Base-by-base conservation (phyloP, 257 asterid genomes). In the Solanum tarapatanum region DNA sequence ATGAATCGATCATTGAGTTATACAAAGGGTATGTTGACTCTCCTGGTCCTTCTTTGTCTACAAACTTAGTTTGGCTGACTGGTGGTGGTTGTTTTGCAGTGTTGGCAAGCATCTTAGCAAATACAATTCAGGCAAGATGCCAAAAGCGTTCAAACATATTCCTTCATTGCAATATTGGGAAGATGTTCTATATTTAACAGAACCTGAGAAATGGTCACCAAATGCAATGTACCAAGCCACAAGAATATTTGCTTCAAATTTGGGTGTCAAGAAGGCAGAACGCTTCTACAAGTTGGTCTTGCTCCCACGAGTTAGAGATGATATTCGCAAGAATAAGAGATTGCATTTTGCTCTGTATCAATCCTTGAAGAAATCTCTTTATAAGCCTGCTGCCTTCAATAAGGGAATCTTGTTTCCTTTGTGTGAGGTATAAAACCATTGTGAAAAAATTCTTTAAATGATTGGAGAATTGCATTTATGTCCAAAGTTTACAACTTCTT, bases 371-470 rank as follows among this genome's bases (percentile, higher is more conserved):
- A 96, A 96, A 90, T 91, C 94, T 88, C 90, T 95, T 48, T 96
- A 93, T 83, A 96, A 96, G 87, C 99, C 99, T 41, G 99, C 98
- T 86, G 98, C 99, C 86, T 96, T 96, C 91, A 96, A 95, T 85
- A 96, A 92, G 93, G 99, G 99, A 87, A 92, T 96, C 64, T 90
- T 95, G 91, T 88, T 95, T 85, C 91, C 99, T 24, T 91, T 96
- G 83, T 96, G 99, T 48, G 97, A 96, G 99, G 99, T 96, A 91
- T 55, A 68, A 28, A 35, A 45, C 43, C 68, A 16, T 74, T 74
- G 45, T 48, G 77, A 73, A 70, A 64, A 33, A 33, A 86, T 79
- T 74, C n/a, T 62, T 30, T 41, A 58, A 41, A 43, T 13, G 26
- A 82, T 75, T 12, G 66, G 19, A 73, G 41, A 33, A 64, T 58